phyloP scores from a whole-genome alignment of 176 grass and related monocot genomes.

The Tillandsia leiboldiana region DNA sequence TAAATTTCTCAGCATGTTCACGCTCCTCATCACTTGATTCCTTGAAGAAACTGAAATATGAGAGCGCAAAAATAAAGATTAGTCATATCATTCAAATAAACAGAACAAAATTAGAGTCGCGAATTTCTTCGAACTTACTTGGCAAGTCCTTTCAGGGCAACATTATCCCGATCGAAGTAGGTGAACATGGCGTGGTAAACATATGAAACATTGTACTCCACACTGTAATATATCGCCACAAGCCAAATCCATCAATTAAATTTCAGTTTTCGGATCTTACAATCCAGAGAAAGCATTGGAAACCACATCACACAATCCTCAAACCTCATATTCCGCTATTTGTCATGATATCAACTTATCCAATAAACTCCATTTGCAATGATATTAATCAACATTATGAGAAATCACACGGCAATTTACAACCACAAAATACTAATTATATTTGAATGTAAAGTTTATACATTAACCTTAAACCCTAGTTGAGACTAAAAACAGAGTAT shows the following conservation, averaged over 20 bases:
- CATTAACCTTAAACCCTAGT: too few relatives aligned
- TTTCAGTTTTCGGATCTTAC: background rate
- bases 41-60: conserved; percentile 60
- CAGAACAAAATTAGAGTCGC: background rate
- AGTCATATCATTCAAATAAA: background rate
- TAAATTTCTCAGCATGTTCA: conserved; percentile 68
- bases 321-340: too few relatives aligned
- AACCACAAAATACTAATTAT: too few relatives aligned
- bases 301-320: background rate
- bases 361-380: too few relatives aligned
- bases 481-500: too few relatives aligned
- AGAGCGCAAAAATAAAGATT: background rate
- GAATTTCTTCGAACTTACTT: conserved; percentile 32
- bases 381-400: too few relatives aligned
- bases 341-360: background rate
- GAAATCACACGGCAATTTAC: too few relatives aligned
- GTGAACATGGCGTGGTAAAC: conserved; percentile 88
- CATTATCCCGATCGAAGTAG: conserved; percentile 88
- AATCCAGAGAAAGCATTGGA: background rate
- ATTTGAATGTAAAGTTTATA: too few relatives aligned
- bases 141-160: conserved; percentile 72
- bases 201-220: conserved; percentile 84
- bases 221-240: conserved; percentile 32
- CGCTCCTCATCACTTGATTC: conserved; percentile 74
- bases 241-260: background rate